Evolutionary conservation across 1,139 yeast species (phyloP).

Genomic region (Kodamaea sp.): DNA sequence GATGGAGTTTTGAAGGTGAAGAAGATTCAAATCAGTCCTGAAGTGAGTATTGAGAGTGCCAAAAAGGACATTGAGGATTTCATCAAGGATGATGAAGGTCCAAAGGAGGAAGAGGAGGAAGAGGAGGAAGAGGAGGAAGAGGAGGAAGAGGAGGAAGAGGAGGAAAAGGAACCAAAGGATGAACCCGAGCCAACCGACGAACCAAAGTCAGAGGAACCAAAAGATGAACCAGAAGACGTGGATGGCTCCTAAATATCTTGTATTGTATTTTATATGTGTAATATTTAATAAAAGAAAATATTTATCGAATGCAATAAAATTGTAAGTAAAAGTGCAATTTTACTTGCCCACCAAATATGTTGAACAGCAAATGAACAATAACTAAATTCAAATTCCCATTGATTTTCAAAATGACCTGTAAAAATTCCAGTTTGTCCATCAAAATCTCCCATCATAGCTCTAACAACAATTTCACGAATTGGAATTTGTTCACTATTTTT

Average conservation of each 20-base stretch:
- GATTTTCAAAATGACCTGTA: conserved; percentile 56
- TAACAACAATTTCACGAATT: conserved; percentile 77
- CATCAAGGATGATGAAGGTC: conserved; percentile 15
- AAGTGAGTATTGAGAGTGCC: conserved; percentile 64
- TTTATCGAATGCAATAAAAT: conserved; percentile 35
- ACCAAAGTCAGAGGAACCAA: too few species aligned
- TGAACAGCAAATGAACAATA: conserved; percentile 84
- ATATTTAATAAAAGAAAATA: conserved; percentile 9
- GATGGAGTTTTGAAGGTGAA: conserved; percentile 69
- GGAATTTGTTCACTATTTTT: conserved; percentile 25
- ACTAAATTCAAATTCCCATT: conserved; percentile 66
- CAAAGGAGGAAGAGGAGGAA: conserved; percentile 9
- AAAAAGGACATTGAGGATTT: conserved; percentile 48
- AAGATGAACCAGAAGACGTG: not conserved
- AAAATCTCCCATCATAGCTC: conserved; percentile 95
- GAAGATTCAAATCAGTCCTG: conserved; percentile 74
- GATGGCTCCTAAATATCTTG: not conserved
- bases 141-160: conserved; percentile 3
- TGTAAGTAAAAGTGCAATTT: conserved; percentile 50
- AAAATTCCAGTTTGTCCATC: conserved; percentile 86
- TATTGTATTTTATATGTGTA: not conserved
- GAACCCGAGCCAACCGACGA: not conserved
- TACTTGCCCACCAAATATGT: conserved; percentile 94
- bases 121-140: conserved; percentile 9
- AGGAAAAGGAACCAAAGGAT: conserved; percentile 1